Conservation (phyloP, 108 stramenopile species). For the Cyclostephanos tholiformis region DNA sequence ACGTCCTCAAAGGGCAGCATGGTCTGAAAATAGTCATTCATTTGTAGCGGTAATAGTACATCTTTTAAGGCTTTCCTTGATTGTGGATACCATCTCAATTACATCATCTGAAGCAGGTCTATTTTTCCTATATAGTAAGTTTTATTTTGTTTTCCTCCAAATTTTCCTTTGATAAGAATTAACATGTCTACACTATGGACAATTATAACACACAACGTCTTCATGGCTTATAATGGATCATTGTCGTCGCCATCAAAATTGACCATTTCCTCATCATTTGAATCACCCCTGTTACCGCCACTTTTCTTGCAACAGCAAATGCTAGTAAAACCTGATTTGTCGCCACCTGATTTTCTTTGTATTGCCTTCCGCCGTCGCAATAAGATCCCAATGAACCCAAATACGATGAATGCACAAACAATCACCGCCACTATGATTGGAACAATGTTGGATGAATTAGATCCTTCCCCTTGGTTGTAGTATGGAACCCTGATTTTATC, state of each 20-base stretch:
- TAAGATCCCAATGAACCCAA: constrained; percentile 38
- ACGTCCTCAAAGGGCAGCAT: too few relatives aligned
- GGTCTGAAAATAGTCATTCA: too few relatives aligned
- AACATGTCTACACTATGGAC: too few relatives aligned
- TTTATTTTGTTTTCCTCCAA: too few relatives aligned
- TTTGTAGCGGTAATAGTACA: too few relatives aligned
- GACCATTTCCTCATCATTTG: neutral
- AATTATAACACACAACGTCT: neutral
- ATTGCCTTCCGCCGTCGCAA: constrained; percentile 20
- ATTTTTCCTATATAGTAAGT: too few relatives aligned
- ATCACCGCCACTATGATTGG: constrained; percentile 36
- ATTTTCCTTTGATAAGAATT: too few relatives aligned
- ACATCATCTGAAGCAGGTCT: too few relatives aligned
- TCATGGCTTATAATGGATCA: neutral
- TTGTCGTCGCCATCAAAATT: neutral
- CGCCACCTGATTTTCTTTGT: neutral
- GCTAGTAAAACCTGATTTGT: neutral
- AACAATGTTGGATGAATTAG: constrained; percentile 15
- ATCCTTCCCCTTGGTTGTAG: neutral
- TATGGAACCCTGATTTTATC: constrained; percentile 11
- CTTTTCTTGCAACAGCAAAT: neutral
- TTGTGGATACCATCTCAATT: too few relatives aligned
- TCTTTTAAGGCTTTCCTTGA: too few relatives aligned
- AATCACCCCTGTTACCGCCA: neutral
- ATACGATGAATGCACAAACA: constrained; percentile 33